phyloP scores from a whole-genome alignment of 2,329 filamentous ascomycete genomes.

The Magnaporthiopsis rhizophila region DNA sequence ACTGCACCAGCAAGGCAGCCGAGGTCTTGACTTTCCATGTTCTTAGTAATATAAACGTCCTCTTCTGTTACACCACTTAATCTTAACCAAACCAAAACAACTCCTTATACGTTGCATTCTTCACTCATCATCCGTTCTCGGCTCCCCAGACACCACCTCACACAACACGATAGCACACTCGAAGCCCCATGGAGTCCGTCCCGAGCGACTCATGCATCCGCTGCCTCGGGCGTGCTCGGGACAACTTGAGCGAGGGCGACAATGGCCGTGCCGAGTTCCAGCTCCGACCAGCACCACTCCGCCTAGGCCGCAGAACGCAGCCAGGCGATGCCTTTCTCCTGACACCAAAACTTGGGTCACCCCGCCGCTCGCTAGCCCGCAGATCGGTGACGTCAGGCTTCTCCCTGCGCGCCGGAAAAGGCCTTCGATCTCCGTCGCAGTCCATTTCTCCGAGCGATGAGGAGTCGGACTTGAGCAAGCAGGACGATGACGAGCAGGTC shows the following conservation, averaged over 20 bases:
- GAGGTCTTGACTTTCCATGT: neutral
- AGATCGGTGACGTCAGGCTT: neutral
- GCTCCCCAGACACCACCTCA: neutral
- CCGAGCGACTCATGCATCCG: neutral
- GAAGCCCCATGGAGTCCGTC: neutral
- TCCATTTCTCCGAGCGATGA: neutral
- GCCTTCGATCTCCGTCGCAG: neutral
- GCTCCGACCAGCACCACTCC: slow-evolving; percentile 14
- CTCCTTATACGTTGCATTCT: neutral
- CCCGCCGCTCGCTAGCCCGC: neutral
- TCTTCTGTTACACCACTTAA: neutral
- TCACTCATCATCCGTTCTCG: neutral
- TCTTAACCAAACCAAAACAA: neutral
- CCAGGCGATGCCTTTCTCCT: slow-evolving; percentile 1
- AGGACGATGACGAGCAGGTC: neutral
- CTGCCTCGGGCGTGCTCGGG: neutral
- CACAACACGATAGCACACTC: neutral
- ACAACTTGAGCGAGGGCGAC: neutral
- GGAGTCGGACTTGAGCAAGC: neutral
- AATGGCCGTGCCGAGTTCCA: slow-evolving; percentile 10
- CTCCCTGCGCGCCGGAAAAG: neutral
- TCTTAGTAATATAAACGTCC: neutral
- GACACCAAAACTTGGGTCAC: neutral
- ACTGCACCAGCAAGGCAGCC: neutral
- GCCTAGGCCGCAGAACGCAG: slow-evolving; percentile 12